Evolutionary conservation across 257 asterid species (phyloP).

Genomic region (Solanum etuberosum): DNA sequence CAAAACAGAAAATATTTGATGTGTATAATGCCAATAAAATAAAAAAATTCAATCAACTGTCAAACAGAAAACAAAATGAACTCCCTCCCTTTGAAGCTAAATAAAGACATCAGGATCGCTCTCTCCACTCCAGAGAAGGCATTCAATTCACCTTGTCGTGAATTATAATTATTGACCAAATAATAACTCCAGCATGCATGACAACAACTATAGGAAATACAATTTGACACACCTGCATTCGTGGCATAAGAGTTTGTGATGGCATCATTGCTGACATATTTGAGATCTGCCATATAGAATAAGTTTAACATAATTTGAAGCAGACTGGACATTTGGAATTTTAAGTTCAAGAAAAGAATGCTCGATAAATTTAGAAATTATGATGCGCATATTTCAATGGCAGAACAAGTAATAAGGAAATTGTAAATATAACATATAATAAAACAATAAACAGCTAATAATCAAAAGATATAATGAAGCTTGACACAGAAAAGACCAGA

Average conservation of each 20-base stretch:
- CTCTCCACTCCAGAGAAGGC: background rate
- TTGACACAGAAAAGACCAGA: background rate
- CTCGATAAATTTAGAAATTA: background rate
- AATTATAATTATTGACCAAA: background rate
- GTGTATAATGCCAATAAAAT: background rate
- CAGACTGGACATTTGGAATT: background rate
- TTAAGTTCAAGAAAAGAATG: background rate
- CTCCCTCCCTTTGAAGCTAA: background rate
- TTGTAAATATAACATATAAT: background rate
- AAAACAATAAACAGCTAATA: background rate
- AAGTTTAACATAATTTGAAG: background rate
- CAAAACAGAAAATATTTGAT: background rate
- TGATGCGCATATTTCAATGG: background rate
- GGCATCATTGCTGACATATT: constrained; percentile 93
- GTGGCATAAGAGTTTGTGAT: constrained; percentile 61
- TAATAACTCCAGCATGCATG: background rate
- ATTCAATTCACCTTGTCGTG: background rate
- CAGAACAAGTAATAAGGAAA: background rate
- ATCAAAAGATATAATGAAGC: background rate
- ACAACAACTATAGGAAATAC: background rate
- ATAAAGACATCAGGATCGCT: background rate
- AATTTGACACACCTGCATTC: constrained; percentile 60
- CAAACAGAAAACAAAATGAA: background rate
- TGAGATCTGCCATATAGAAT: constrained; percentile 47
- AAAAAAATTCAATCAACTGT: background rate